Evolutionary conservation across 2,329 filamentous ascomycete species (phyloP).

Genomic region (Diplodia scrobiculata): DNA sequence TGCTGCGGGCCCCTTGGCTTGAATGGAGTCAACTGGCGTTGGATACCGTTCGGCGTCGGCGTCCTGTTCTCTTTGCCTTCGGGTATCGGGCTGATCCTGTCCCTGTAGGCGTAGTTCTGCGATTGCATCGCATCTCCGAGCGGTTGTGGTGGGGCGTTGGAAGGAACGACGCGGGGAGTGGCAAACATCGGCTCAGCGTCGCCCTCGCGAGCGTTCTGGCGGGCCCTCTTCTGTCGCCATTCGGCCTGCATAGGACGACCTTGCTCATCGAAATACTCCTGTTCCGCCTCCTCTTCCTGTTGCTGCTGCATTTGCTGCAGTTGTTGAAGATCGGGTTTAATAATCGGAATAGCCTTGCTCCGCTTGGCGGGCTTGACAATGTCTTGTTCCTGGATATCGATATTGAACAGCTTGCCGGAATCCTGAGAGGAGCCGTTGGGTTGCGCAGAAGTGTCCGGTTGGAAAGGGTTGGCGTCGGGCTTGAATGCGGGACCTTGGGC

Average conservation of each 20-base stretch:
- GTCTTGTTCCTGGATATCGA: constrained; percentile 57
- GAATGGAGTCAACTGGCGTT: constrained; percentile 13
- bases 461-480: constrained; percentile 33
- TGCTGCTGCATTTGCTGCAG: constrained; percentile 44
- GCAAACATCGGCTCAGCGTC: constrained; percentile 78
- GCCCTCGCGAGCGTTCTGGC: constrained; percentile 64
- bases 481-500: constrained; percentile 34
- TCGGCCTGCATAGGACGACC: constrained; percentile 65
- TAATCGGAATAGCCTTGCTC: constrained; percentile 81
- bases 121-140: constrained; percentile 37
- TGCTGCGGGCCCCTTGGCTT: constrained; percentile 38
- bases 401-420: constrained; percentile 28
- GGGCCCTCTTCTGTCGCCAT: constrained; percentile 73
- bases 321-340: constrained; percentile 59
- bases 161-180: constrained; percentile 45
- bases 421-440: constrained; percentile 12
- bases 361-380: constrained; percentile 67
- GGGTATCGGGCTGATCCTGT: constrained; percentile 35
- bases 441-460: not conserved
- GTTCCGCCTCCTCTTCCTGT: constrained; percentile 45
- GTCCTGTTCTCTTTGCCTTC: constrained; percentile 46
- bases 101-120: constrained; percentile 34
- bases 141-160: constrained; percentile 35
- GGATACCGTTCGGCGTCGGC: constrained; percentile 33
- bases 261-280: constrained; percentile 58